Conservation (phyloP, 2,329 filamentous ascomycete genomes). For the Botrytis hyacinthi region DNA sequence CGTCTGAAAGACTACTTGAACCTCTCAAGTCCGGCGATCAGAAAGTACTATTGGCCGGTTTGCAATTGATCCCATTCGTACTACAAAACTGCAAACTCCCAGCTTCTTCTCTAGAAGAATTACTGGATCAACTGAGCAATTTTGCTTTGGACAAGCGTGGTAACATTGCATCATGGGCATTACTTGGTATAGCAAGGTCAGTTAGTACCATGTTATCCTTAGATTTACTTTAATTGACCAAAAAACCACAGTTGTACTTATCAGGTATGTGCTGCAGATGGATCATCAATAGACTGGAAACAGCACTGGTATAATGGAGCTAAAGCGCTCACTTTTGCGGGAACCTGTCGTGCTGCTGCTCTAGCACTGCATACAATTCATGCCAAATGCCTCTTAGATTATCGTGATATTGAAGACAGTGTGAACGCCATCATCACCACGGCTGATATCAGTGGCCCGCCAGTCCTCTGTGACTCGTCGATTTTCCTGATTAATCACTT, state of each 20-base stretch:
- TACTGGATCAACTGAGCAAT: conserved; percentile 57
- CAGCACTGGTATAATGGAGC: conserved; percentile 73
- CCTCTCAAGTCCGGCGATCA: conserved; percentile 32
- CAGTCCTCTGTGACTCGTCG: conserved; percentile 74
- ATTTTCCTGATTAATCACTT: conserved; percentile 69
- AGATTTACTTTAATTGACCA: conserved; percentile 18
- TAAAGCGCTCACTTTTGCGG: conserved; percentile 66
- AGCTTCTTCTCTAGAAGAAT: conserved; percentile 51
- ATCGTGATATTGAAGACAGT: conserved; percentile 64
- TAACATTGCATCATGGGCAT: conserved; percentile 72
- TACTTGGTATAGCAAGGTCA: conserved; percentile 78
- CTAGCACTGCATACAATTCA: conserved; percentile 68
- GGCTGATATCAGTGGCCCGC: conserved; percentile 79
- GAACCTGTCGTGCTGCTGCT: conserved; percentile 72
- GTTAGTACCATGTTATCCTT: conserved; percentile 40
- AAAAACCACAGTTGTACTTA: conserved; percentile 46
- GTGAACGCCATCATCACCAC: conserved; percentile 71
- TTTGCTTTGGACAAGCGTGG: conserved; percentile 69
- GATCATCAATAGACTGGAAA: conserved; percentile 57
- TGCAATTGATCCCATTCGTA: conserved; percentile 54
- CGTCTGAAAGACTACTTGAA: conserved; percentile 33
- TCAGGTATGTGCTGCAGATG: conserved; percentile 42
- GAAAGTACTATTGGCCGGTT: conserved; percentile 35
- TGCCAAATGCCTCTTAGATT: conserved; percentile 62
- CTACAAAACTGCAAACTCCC: conserved; percentile 47